Evolutionary conservation across 2,329 filamentous ascomycete species (phyloP).

Genomic region (Coniella lustricola): DNA sequence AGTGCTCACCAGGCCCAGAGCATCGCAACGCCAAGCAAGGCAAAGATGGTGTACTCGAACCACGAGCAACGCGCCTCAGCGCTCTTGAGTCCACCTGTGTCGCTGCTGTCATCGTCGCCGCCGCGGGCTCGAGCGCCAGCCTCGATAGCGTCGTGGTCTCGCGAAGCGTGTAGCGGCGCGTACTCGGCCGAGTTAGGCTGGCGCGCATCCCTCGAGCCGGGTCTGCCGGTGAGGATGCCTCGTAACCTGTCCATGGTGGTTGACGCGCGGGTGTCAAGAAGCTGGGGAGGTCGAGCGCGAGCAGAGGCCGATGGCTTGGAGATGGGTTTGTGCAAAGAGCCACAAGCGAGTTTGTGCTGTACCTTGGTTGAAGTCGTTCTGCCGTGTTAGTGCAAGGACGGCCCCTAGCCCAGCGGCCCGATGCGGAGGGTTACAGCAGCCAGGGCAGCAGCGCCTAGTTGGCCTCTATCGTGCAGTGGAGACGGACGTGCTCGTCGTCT

Average conservation of each 20-base stretch:
- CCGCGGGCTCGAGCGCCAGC: constrained; percentile 8
- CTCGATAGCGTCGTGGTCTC: constrained; percentile 18
- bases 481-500: too few species aligned
- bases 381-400: too few species aligned
- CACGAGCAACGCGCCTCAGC: constrained; percentile 63
- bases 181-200: constrained; percentile 13
- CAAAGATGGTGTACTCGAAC: constrained; percentile 79
- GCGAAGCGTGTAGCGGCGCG: constrained; percentile 23
- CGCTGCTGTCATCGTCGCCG: constrained; percentile 21
- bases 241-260: constrained; percentile 14
- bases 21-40: constrained; percentile 84
- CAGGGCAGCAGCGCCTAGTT: too few species aligned
- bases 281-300: background rate
- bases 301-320: too few species aligned
- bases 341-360: too few species aligned
- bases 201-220: constrained; percentile 24
- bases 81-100: constrained; percentile 23
- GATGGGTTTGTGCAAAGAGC: too few species aligned
- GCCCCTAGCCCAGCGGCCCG: too few species aligned
- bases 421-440: too few species aligned
- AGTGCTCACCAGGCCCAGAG: constrained; percentile 82
- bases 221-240: constrained; percentile 8
- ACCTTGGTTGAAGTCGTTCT: too few species aligned
- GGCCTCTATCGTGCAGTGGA: too few species aligned
- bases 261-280: background rate